Percentiles rank a stretch among this genome's conserved stretches.
Evolutionary conservation across 108 stramenopile species (phyloP).

Genomic region (Cylindrotheca closterium): DNA sequence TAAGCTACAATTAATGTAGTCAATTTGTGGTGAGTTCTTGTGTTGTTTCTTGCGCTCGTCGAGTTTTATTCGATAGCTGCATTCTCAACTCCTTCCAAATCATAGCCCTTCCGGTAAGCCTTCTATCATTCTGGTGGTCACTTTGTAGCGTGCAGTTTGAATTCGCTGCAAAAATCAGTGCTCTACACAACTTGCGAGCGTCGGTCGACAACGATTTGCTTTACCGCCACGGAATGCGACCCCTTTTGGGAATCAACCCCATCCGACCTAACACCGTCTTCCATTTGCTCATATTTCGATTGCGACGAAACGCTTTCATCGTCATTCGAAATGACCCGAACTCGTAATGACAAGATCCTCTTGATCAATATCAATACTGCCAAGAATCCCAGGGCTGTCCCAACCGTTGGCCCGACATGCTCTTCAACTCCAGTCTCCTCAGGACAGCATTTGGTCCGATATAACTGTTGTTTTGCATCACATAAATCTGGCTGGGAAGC

Average conservation of each 20-base stretch:
- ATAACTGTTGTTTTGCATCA: not conserved
- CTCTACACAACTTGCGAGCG: not conserved
- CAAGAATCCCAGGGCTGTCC: not conserved
- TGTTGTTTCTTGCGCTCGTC: too few species aligned
- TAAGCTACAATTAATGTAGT: too few species aligned
- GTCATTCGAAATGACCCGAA: not conserved
- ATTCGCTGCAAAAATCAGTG: too few species aligned
- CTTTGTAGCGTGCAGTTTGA: too few species aligned
- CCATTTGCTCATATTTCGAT: not conserved
- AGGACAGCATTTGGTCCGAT: not conserved
- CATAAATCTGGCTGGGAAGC: not conserved
- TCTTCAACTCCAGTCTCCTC: not conserved
- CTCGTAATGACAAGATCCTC: not conserved
- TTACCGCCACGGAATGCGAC: not conserved
- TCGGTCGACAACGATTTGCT: not conserved
- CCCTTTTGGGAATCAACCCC: too few species aligned
- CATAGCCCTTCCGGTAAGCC: too few species aligned
- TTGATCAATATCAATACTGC: not conserved
- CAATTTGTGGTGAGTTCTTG: too few species aligned
- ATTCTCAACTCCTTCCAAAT: too few species aligned
- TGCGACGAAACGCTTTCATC: not conserved
- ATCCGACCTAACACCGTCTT: not conserved
- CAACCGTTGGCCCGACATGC: not conserved
- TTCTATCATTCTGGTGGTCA: too few species aligned
- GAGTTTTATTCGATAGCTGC: too few species aligned